Percentiles rank a stretch among this genome's conserved stretches.
These are phyloP conservation scores for Eucalyptus sp. DNA, from an alignment of 345 rosid genomes.

Conservation along the genomic window DNA sequence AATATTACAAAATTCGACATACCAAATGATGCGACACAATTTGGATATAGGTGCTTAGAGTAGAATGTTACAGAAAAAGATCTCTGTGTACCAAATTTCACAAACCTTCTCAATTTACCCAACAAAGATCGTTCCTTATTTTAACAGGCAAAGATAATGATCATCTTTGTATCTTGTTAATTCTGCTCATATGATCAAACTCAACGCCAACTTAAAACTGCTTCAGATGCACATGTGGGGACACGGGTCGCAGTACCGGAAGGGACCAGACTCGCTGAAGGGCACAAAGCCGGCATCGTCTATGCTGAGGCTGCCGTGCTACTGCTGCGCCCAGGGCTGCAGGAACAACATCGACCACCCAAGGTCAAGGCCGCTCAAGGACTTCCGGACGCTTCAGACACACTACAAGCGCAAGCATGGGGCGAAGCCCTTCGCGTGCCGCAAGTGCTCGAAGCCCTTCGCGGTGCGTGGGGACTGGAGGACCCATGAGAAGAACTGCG, in stretches of 20 bases:
- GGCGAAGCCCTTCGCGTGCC: constrained; percentile 50
- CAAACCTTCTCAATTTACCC: neutral
- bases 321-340: constrained; percentile 76
- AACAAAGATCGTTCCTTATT: neutral
- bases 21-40: neutral
- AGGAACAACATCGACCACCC: constrained; percentile 85
- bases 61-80: neutral
- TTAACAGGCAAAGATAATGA: neutral
- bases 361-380: constrained; percentile 72
- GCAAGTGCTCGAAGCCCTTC: constrained; percentile 43
- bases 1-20: neutral
- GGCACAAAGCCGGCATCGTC: constrained; percentile 59
- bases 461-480: constrained; percentile 68
- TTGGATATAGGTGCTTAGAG: neutral
- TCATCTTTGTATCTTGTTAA: neutral
- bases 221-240: constrained; percentile 96
- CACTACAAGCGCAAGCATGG: constrained; percentile 88
- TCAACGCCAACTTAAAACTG: neutral
- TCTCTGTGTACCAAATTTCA: neutral
- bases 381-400: constrained; percentile 86
- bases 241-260: constrained; percentile 84
- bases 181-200: neutral
- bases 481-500: constrained; percentile 67
- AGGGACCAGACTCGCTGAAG: constrained; percentile 68
- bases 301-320: constrained; percentile 69